Conservation (phyloP, 164 flowering plant species). For the Magnolia sinica region DNA sequence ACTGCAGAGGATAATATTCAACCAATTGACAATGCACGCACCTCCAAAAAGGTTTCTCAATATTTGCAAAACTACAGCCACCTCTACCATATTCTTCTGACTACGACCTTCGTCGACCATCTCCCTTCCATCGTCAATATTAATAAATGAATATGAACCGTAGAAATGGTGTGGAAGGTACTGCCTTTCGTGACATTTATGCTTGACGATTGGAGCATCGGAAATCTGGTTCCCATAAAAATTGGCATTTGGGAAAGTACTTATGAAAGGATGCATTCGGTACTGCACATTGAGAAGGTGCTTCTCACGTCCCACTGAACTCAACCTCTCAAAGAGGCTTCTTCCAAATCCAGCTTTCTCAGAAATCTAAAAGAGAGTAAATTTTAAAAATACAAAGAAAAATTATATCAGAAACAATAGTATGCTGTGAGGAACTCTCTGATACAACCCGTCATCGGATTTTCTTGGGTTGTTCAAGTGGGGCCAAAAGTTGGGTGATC, state of each 20-base stretch:
- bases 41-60: conserved; percentile 23
- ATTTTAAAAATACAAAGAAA: not conserved
- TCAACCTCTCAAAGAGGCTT: conserved; percentile 41
- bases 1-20: not conserved
- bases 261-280: conserved; percentile 46
- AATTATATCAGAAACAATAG: not conserved
- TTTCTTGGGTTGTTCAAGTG: not conserved
- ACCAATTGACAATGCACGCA: conserved; percentile 1
- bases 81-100: conserved; percentile 36
- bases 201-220: conserved; percentile 30
- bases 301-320: conserved; percentile 24
- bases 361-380: conserved; percentile 11
- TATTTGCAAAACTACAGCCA: conserved; percentile 28
- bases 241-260: conserved; percentile 39
- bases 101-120: conserved; percentile 25
- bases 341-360: conserved; percentile 34
- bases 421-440: not conserved
- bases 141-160: conserved; percentile 48
- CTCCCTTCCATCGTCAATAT: conserved; percentile 27
- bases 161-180: conserved; percentile 35
- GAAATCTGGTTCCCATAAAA: conserved; percentile 31
- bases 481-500: not conserved
- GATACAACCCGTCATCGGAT: not conserved
- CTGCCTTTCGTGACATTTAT: conserved; percentile 15
- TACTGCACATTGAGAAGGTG: conserved; percentile 43